Evolutionary conservation across 176 grass and related monocot species (phyloP), one percentile per base, ranked within the genome.

Genomic region (Oryza coarctata): DNA sequence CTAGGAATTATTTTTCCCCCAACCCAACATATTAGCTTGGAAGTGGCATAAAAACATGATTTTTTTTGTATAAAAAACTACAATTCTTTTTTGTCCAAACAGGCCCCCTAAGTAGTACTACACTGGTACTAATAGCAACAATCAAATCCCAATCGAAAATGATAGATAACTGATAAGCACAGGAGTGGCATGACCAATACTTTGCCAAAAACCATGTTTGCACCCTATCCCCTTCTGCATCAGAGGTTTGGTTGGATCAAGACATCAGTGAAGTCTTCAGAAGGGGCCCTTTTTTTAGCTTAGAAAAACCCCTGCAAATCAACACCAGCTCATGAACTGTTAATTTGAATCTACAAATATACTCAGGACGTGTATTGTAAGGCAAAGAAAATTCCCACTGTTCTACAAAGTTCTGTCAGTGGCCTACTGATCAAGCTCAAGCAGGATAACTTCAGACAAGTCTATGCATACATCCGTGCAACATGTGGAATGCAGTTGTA

Each of bases 351-450:
- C 55, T 10, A 35, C 7, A 8, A 33, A 26, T 30, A 20, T 31
- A n/a, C 63, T 4, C 3, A 13, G 26, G 62, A 32, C 79, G 68
- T 83, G 73, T 11, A 57, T 65, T 13, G 40, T 12, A 65, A 72
- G 75, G 83, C 75, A 57, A 73, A 9, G 68, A 71, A 64, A 32
- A 64, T 55, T 64, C 31, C 12, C 64, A 9, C 45, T 20, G 23
- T 3, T 27, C 27, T 23, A 39, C 10, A 70, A 26, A 55, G 12
- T 27, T 30, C 28, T 68, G 4, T 35, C 26, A 13, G 69, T 80
- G 44, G 31, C 8, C 15, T 86, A 65, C 2, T 27, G 13, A 32
- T 68, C 63, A 74, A 75, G 45, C 27, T 74, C 71, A 52, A 77
- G 45, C 47, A 70, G 20, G 28, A 39, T 22, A 49, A 44, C 57